phyloP scores from a whole-genome alignment of 1,284 basidiomycete species.

The Tetrapyrgos nigripes region DNA sequence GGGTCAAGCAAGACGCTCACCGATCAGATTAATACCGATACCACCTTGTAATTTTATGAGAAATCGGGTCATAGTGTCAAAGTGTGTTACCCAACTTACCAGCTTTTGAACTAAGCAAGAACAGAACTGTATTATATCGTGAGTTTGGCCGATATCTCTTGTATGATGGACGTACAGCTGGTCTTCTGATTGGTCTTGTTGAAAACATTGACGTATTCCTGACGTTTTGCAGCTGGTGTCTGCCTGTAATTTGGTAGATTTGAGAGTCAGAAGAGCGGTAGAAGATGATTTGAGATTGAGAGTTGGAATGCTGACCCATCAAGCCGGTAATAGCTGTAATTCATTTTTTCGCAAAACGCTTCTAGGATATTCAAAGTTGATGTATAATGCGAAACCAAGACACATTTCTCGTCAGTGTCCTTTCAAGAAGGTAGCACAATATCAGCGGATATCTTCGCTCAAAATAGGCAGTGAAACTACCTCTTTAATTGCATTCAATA shows the following conservation, averaged over 20 bases:
- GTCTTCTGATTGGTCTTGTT: constrained; percentile 76
- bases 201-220: constrained; percentile 84
- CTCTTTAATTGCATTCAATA: constrained; percentile 72
- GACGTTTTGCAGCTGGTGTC: constrained; percentile 81
- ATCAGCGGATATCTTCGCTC: too few relatives aligned
- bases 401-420: constrained; percentile 91
- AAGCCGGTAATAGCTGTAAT: constrained; percentile 84
- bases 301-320: constrained; percentile 71
- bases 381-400: constrained; percentile 90
- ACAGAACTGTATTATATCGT: constrained; percentile 67
- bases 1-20: constrained; percentile 28
- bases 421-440: constrained; percentile 31
- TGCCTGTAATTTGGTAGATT: constrained; percentile 51
- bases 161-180: constrained; percentile 58
- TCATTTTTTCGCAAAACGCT: constrained; percentile 78
- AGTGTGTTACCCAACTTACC: constrained; percentile 43
- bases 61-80: background rate
- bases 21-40: constrained; percentile 91
- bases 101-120: constrained; percentile 94
- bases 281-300: background rate
- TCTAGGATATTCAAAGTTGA: constrained; percentile 94
- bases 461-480: constrained; percentile 39
- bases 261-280: constrained; percentile 9
- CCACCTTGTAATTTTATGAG: constrained; percentile 57
- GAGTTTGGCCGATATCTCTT: background rate